Base-by-base conservation (phyloP, 257 asterid species). In the Ballota nigra region DNA sequence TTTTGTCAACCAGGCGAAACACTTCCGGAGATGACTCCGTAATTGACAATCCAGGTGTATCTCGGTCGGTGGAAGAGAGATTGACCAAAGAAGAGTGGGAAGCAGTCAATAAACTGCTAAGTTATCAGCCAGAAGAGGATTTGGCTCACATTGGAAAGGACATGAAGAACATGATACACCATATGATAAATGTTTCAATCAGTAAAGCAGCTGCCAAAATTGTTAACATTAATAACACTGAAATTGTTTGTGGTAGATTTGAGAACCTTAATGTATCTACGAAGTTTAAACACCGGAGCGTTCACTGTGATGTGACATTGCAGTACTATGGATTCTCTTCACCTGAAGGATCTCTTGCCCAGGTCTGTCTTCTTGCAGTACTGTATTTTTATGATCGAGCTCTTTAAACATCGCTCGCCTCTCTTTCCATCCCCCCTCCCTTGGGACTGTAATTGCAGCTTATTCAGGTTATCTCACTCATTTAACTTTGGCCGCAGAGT, bases 291-390 rank as follows among this genome's bases (percentile, higher is more conserved):
- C 88, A 89, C 66, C 86, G 92, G 75, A 88, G 89, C 85, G 83
- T 87, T 68, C 87, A 85, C 59, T 95, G 96, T 71, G 99, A 92
- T 67, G 89, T 89, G 75, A 86, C 88, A 20, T 78, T 95, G 87
- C 94, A 89, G 82, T 88, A 86, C 57, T 92, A 91, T 81, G 99
- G 99, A 61, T 82, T 95, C 66, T 85, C 92, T 73, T 86, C 99
- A 70, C 99, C 99, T 47, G 99, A 95, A 84, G 99, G 99, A 75
- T 89, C 99, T 49, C 93, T 95, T 79, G 97, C 93, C 41, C 97
- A 95, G 99, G 99, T 95, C 60, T 75, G 87, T 75, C 38, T 72
- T 84, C 71, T 65, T 57, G 26, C 38, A 23, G 36, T 60, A 13
- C 53, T 53, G 23, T 66, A 8, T 18, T 72, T 40, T 34, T 22